A percentile compares a stretch with the other conserved stretches of the same genome.
Evolutionary conservation across 169 alveolate genomes (phyloP).

Genomic region (Plasmodium gonderi): DNA sequence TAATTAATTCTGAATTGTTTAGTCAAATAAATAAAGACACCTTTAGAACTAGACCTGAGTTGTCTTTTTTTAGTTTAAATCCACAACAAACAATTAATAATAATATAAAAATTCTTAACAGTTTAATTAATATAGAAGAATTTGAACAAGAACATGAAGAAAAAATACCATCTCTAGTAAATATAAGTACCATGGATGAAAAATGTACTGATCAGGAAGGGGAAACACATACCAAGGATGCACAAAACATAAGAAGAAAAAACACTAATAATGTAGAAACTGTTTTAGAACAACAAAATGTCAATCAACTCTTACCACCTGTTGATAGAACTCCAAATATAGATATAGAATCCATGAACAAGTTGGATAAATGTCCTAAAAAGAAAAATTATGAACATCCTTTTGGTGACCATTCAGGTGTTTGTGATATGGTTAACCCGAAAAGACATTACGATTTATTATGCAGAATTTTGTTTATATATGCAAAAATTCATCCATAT

Average conservation of each 20-base stretch:
- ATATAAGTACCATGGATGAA: background rate
- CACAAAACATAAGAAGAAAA: background rate
- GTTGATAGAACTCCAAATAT: background rate
- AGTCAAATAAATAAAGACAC: constrained; percentile 76
- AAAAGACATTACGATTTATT: constrained; percentile 78
- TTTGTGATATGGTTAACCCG: constrained; percentile 69
- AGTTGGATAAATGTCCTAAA: background rate
- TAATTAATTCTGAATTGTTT: constrained; percentile 62
- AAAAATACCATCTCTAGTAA: constrained; percentile 55
- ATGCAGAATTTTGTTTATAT: constrained; percentile 85
- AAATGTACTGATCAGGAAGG: background rate
- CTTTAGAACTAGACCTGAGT: constrained; percentile 73
- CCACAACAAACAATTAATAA: constrained; percentile 73
- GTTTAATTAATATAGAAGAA: constrained; percentile 35
- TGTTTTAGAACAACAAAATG: background rate
- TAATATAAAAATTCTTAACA: constrained; percentile 52
- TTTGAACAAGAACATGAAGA: constrained; percentile 71
- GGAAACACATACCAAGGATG: background rate
- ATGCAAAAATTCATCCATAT: constrained; percentile 86
- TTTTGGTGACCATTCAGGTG: constrained; percentile 3
- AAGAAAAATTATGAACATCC: background rate
- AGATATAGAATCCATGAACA: background rate
- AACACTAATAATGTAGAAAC: background rate
- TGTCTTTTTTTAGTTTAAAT: constrained; percentile 67
- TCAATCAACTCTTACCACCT: background rate